Evolutionary conservation across 2,329 filamentous ascomycete species (phyloP), one percentile per base, ranked within the genome.

Genomic region (Penicillium digitatum): DNA sequence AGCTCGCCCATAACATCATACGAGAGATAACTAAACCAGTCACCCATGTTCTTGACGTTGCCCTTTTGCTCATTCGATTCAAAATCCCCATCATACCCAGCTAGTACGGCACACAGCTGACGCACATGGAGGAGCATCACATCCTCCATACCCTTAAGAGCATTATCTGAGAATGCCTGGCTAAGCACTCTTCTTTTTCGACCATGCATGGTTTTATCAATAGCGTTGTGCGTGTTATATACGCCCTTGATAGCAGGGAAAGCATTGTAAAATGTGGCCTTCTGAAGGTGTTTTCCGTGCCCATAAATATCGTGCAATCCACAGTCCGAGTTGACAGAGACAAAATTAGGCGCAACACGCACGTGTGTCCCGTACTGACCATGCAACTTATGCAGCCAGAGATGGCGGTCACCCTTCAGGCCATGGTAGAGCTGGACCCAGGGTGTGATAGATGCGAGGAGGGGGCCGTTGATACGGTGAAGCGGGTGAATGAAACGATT

Each of bases 271-370:
- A 89, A 89, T 62, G 85, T 80, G 38, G 86, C 81, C 74, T 90
- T 89, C 50, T 72, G 65, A n/a, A 75, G 58, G 1, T 65, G 62
- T 54, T 74, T 75, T 5, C 72, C 71, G 40, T 74, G 71, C 1
- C 73, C 72, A 52, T 75, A 75, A 49, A 75, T 75, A 43, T 75
- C 73, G 54, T 71, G 67, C 5, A 72, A 59, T 5, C 87, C 87
- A 8, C 81, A 80, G 57, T 81, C 82, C 52, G 84, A 86, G 78
- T 94, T 93, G 76, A 95, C 83, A 1, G 86, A 89, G 39, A 95
- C 76, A 57, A 83, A 84, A 71, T 90, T 90, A 42, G 90, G 90
- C 0, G 87, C 88, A 61, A 87, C 89, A 27, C 90, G 87, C n/a
- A 93, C 87, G 48, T 84, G 66, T 16, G 57, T 64, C 5, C 88